Evolutionary conservation across 768 basidiomycete genomes (phyloP).

Genomic region (Suillus paluster): DNA sequence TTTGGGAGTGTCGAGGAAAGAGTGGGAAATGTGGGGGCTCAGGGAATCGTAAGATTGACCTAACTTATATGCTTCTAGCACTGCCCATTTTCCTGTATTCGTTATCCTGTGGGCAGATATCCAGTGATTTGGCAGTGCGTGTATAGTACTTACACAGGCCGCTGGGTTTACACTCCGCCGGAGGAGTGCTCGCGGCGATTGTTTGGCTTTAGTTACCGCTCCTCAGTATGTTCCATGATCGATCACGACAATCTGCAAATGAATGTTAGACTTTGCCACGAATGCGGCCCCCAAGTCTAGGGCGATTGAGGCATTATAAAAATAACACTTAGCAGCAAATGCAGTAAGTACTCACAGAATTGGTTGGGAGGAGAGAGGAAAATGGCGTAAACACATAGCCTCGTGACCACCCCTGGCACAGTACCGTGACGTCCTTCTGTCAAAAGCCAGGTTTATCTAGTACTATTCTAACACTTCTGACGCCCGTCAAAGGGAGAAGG

Average conservation of each 20-base stretch:
- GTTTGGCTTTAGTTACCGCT: not conserved
- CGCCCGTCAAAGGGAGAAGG: no score
- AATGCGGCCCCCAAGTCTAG: not conserved
- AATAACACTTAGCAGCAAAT: not conserved
- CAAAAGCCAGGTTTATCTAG: no score
- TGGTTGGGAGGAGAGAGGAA: no score
- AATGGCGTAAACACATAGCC: no score
- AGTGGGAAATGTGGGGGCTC: not conserved
- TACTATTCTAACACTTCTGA: no score
- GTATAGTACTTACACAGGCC: not conserved
- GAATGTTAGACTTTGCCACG: not conserved
- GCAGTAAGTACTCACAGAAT: not conserved
- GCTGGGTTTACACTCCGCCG: not conserved
- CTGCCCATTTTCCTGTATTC: not conserved
- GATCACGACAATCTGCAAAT: not conserved
- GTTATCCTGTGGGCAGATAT: not conserved
- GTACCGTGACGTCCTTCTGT: no score
- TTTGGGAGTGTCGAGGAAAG: not conserved
- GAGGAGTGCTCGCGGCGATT: not conserved
- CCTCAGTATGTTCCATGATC: not conserved
- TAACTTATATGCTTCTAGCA: not conserved
- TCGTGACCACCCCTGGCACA: no score
- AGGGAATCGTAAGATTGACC: no score
- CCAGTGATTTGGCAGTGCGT: not conserved
- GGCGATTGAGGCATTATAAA: not conserved